Base-by-base conservation (phyloP, 352 stramenopile species). In the Globisporangium nodosum region DNA sequence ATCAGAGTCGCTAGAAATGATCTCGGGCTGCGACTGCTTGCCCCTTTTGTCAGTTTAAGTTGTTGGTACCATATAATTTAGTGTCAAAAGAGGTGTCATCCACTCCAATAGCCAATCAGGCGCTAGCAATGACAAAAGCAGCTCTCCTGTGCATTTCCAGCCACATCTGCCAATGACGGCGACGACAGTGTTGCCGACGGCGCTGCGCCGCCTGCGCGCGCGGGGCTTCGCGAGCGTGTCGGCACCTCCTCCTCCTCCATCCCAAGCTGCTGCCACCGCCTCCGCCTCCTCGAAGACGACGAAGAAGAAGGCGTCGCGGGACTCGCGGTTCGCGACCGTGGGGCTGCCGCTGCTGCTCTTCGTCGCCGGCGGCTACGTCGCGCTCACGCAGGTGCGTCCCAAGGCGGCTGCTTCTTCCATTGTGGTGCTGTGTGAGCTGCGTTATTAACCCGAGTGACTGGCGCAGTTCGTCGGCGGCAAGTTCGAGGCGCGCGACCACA, bases 271-370 rank as follows among this genome's bases (percentile, higher is more conserved):
- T 31, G 60, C 71, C 13, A 59, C 59, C 37, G 30, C 56, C n/a
- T 59, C 27, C 12, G 35, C 51, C 0, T 33, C 42, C 24, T 39
- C 49, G 18, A 48, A 52, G n/a, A 51, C 35, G 20, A 33, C 52
- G 15, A 73, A 66, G 50, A 84, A 81, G 55, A 72, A 74, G 21
- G 86, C 85, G 67, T 56, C 53, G 21, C 88, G 78, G 53, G 73
- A 74, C 58, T 68, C 73, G 33, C 76, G 76, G 18, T 94, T 94
- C 55, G 60, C 71, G 27, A 88, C 67, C 16, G 79, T 88, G 43
- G 85, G 85, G 18, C 61, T 92, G 33, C 85, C 85, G 51, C 67
- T 94, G 42, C 66, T 94, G 64, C 76, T 94, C 16, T 94, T 94
- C 56, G 72, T 94, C 21, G 79, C 90, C 18, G 85, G 85, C 39